Evolutionary conservation across 371 early-diverging fungal genomes (phyloP).

Genomic region (Spraguea lophii): DNA sequence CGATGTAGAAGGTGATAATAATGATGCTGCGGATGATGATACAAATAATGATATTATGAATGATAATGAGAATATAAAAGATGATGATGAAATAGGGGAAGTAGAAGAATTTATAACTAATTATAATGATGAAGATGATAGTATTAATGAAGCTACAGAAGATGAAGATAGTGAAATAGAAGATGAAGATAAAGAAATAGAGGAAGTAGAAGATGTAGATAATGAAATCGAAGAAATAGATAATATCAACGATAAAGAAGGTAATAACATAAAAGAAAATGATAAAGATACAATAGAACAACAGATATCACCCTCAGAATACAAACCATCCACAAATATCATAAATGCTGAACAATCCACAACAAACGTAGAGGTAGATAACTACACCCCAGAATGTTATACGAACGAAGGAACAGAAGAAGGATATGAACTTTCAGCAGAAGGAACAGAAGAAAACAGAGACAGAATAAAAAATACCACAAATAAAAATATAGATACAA

Average conservation of each 20-base stretch:
- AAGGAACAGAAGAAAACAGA: not conserved
- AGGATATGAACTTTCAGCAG: not conserved
- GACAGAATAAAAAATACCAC: not conserved
- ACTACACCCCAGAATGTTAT: too few relatives aligned
- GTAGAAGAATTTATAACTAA: not conserved
- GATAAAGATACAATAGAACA: not conserved
- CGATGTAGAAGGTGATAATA: not conserved
- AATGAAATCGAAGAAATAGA: not conserved
- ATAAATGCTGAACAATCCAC: too few relatives aligned
- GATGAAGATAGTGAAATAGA: not conserved
- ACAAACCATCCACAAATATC: too few relatives aligned
- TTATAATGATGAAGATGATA: not conserved
- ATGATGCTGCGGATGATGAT: not conserved
- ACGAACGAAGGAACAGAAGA: too few relatives aligned
- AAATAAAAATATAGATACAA: not conserved
- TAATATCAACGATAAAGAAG: not conserved
- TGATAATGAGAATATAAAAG: not conserved
- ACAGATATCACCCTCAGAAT: too few relatives aligned
- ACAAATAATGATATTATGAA: not conserved
- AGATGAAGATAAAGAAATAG: not conserved
- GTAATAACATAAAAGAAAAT: not conserved
- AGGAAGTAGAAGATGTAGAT: not conserved
- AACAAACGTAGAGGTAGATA: too few relatives aligned
- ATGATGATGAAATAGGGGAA: conserved; percentile 1
- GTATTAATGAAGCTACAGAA: not conserved